Conservation (phyloP, 176 grass and related monocot genomes). For the Cenchrus purpureus region DNA sequence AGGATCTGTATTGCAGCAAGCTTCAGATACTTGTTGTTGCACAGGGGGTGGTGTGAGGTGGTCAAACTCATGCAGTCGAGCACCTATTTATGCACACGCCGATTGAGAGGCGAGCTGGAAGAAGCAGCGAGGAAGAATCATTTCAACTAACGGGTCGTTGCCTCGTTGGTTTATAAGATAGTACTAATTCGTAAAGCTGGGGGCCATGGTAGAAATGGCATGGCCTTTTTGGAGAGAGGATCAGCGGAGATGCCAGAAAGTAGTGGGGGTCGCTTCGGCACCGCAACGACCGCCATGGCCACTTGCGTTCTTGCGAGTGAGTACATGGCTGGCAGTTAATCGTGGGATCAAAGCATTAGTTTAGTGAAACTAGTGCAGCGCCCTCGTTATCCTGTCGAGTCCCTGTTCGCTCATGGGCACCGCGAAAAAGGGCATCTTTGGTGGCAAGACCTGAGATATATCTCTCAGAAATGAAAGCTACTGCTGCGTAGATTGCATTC, state of each 20-base stretch:
- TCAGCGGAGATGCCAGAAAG: background rate
- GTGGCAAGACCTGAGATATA: background rate
- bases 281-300: constrained; percentile 44
- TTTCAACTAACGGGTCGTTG: background rate
- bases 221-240: constrained; percentile 21
- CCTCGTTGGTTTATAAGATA: background rate
- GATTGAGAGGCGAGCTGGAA: background rate
- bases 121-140: constrained; percentile 6
- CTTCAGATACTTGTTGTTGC: background rate
- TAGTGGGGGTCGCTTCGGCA: constrained; percentile 62
- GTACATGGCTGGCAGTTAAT: constrained; percentile 48
- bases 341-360: constrained; percentile 44
- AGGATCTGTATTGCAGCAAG: background rate
- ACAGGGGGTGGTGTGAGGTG: background rate
- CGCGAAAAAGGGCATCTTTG: constrained; percentile 2
- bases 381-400: constrained; percentile 38
- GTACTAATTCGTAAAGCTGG: background rate
- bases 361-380: constrained; percentile 25
- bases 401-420: background rate
- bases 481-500: background rate
- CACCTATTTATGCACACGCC: constrained; percentile 24
- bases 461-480: background rate
- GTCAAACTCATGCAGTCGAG: constrained; percentile 13
- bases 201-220: constrained; percentile 14
- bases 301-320: background rate